Evolutionary conservation across 306 rosid species (phyloP), one percentile per base, ranked within the genome.

Genomic region (Quercus dentata): DNA sequence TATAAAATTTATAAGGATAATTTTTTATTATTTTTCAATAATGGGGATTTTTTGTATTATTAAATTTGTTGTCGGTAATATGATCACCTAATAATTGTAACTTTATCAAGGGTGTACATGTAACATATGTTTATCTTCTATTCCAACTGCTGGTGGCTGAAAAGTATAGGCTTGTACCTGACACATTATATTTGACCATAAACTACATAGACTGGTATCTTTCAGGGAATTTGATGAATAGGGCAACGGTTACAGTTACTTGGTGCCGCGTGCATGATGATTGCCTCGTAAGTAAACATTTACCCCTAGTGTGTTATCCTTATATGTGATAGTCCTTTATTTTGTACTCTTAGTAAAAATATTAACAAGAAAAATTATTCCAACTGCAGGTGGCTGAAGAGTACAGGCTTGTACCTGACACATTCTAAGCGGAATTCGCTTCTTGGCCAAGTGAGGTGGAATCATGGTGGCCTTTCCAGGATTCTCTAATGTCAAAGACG

Each of bases 191-290:
- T 79, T 88, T 95, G 91, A 92, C 97, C 6, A 87, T 95, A 79
- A 95, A 95, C 84, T 95, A 93, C 91, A 88, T 92, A 21, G 99
- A 95, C 70, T 73, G 99, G 68, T 95, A 90, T 85, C 98, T 95
- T 20, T 91, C 96, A 5, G 99, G 99, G 69, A 95, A 95, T 78
- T 74, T 79, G 20, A 91, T 95, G 98, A 91, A 89, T 57, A 83
- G 99, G 99, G 70, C 97, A 95, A 80, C 85, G 84, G 52, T 69
- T 95, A 64, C 99, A 95, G 82, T 85, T 91, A 85, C 97, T 95
- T 27, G 99, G 99, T 49, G 97, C 93, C 52, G 93, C 97, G 70
- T 95, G 93, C 81, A 95, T 95, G 99, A 95, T 95, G 99, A 90
- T 95, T 89, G 96, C 98, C 79, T 92, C 98, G 98, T 92, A 92